A percentile compares a stretch with the other conserved stretches of the same genome.
Evolutionary conservation across 2,329 filamentous ascomycete species (phyloP).

Genomic region (Neofusicoccum parvum): DNA sequence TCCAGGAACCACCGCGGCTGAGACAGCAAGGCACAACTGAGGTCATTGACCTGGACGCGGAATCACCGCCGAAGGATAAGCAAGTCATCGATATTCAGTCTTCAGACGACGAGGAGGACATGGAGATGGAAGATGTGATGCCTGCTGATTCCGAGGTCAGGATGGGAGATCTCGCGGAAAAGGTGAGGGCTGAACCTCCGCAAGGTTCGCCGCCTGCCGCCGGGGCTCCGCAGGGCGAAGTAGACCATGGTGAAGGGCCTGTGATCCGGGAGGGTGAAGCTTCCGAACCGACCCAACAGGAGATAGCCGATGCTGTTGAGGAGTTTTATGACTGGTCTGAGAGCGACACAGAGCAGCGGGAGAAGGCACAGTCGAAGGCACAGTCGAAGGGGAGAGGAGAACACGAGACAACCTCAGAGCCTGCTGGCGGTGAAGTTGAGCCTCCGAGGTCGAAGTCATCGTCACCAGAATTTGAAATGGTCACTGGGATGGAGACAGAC

Average conservation of each 20-base stretch:
- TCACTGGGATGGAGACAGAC: slow-evolving; percentile 27
- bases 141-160: slow-evolving; percentile 34
- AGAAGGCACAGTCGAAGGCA: background rate
- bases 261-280: background rate
- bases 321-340: slow-evolving; percentile 50
- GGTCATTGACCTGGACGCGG: slow-evolving; percentile 50
- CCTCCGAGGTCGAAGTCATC: slow-evolving; percentile 39
- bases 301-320: background rate
- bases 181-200: slow-evolving; percentile 45
- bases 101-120: slow-evolving; percentile 56
- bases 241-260: background rate
- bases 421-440: slow-evolving; percentile 25
- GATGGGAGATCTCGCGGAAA: slow-evolving; percentile 50
- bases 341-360: slow-evolving; percentile 43
- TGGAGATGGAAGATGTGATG: slow-evolving; percentile 37
- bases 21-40: slow-evolving; percentile 57
- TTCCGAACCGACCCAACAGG: background rate
- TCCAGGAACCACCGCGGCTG: slow-evolving; percentile 62
- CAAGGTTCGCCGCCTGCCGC: slow-evolving; percentile 12
- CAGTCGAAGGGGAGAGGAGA: background rate
- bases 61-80: slow-evolving; percentile 41
- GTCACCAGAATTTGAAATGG: slow-evolving; percentile 56
- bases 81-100: slow-evolving; percentile 65
- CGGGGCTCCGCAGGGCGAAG: background rate
- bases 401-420: background rate